A percentile compares a stretch with the other conserved stretches of the same genome.
Evolutionary conservation across 805 yeast species (phyloP).

Genomic region (Lipomyces kockii): DNA sequence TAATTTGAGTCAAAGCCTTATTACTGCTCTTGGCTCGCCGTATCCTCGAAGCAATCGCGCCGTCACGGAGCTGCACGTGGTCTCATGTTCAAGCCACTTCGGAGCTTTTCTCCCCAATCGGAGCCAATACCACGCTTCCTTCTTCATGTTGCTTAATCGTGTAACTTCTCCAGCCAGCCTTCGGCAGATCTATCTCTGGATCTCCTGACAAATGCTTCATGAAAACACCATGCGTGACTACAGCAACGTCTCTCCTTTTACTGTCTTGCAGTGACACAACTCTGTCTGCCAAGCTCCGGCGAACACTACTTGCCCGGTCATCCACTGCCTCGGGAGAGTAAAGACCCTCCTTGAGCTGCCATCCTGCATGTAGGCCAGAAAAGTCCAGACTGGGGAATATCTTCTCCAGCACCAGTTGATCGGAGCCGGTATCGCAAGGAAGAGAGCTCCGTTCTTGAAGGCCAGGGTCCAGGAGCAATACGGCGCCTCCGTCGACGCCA

Average conservation of each 20-base stretch:
- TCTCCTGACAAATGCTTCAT: slow-evolving; percentile 1
- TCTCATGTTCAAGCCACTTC: too few species aligned
- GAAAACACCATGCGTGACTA: background rate
- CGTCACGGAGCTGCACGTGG: too few species aligned
- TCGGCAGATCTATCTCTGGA: background rate
- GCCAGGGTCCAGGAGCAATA: slow-evolving; percentile 2
- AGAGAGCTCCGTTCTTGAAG: background rate
- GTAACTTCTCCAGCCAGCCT: slow-evolving; percentile 1
- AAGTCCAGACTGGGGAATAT: background rate
- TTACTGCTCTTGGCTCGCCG: too few species aligned
- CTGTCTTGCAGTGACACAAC: background rate
- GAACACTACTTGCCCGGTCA: background rate
- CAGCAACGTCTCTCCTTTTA: background rate
- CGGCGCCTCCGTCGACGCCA: background rate
- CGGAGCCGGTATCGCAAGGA: slow-evolving; percentile 1
- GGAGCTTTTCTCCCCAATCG: background rate
- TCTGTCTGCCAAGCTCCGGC: background rate
- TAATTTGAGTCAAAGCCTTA: background rate
- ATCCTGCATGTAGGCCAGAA: background rate
- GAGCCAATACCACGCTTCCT: background rate
- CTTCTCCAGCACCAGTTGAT: background rate
- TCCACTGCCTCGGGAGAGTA: background rate
- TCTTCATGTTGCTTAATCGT: background rate
- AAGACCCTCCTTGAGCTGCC: background rate
- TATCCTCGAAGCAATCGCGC: too few species aligned